Evolutionary conservation across 106 monocot genomes (phyloP), one percentile per base, ranked within the genome.

Genomic region (Dendrobium huoshanense): DNA sequence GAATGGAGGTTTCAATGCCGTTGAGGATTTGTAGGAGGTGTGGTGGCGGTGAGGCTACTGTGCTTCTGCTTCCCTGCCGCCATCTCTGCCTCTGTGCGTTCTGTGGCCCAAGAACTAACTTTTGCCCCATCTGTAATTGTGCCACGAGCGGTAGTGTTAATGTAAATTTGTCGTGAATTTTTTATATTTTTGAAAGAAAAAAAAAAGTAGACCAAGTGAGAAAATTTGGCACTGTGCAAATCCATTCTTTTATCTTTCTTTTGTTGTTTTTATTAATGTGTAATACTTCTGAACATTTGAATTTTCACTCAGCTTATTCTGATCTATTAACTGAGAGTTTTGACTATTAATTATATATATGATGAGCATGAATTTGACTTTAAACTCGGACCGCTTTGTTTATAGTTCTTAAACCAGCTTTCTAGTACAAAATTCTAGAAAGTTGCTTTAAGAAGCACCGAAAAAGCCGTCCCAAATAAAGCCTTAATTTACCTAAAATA

Each of bases 101-200:
- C 20, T 81, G 80, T 55, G 33, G 55, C 17, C 29, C 80, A 13
- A 24, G 27, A 0, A 18, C 5, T 29, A n/a, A 31, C 17, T 31
- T 25, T 9, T 81, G 80, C 49, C 80, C 80, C 4, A 54, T 81
- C 4, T 81, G 80, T 75, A 79, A 75, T 11, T 83, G 77, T 76
- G 27, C 24, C 76, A 85, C 84, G 44, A 87, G 51, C 65, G 88
- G 88, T 17, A 87, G 78, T 31, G 65, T 92, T 48, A 78, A 81
- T 75, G 86, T 92, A 59, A 88, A 90, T 82, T 68, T 90, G 56
- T 78, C 67, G 0, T 80, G 41, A 79, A 47, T 43, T 44, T 74
- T 41, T 74, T 74, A 44, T 74, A 18, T 1, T 72, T 27, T 0
- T 68, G 19, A 68, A 27, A 27, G 24, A 4, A 4, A 37, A 43